Conservation (phyloP, 2,329 filamentous ascomycete species). For the Ceratocystis ficicola region DNA sequence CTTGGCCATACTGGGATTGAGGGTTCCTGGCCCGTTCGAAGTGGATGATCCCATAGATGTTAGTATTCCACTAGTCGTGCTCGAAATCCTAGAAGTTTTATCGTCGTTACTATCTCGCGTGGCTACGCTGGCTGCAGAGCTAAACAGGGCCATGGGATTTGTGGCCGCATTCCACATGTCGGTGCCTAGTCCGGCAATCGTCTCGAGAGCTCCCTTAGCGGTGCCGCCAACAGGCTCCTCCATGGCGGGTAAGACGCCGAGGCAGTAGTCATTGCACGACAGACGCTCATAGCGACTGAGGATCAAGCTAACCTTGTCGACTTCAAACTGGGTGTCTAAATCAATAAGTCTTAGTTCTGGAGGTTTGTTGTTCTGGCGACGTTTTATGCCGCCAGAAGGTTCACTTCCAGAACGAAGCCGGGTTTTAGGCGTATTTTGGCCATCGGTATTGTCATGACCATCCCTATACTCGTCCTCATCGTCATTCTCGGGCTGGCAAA, state of each 20-base stretch:
- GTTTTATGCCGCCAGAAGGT: slow-evolving; percentile 52
- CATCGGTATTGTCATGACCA: not conserved
- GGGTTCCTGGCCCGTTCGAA: slow-evolving; percentile 27
- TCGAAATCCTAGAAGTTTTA: slow-evolving; percentile 34
- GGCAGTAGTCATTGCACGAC: slow-evolving; percentile 81
- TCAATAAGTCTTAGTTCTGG: slow-evolving; percentile 89
- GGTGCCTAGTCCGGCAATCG: slow-evolving; percentile 56
- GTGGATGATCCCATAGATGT: slow-evolving; percentile 25
- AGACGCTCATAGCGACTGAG: slow-evolving; percentile 79
- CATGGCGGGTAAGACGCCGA: slow-evolving; percentile 65
- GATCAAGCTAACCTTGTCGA: slow-evolving; percentile 75
- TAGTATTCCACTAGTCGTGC: slow-evolving; percentile 25
- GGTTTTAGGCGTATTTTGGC: slow-evolving; percentile 24
- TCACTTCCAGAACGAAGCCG: slow-evolving; percentile 39
- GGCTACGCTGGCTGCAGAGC: slow-evolving; percentile 65
- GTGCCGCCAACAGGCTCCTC: slow-evolving; percentile 32
- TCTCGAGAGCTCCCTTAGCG: slow-evolving; percentile 63
- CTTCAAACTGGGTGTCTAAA: slow-evolving; percentile 70
- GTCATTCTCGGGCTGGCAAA: slow-evolving; percentile 64
- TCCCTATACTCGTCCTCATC: slow-evolving; percentile 35
- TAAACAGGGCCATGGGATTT: slow-evolving; percentile 77
- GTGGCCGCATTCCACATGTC: slow-evolving; percentile 87
- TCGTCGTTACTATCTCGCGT: slow-evolving; percentile 51
- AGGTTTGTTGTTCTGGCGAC: slow-evolving; percentile 65
- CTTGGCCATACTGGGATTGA: slow-evolving; percentile 44